phyloP scores from a whole-genome alignment of 2,329 filamentous ascomycete genomes.

The Penicillium vulpinum region DNA sequence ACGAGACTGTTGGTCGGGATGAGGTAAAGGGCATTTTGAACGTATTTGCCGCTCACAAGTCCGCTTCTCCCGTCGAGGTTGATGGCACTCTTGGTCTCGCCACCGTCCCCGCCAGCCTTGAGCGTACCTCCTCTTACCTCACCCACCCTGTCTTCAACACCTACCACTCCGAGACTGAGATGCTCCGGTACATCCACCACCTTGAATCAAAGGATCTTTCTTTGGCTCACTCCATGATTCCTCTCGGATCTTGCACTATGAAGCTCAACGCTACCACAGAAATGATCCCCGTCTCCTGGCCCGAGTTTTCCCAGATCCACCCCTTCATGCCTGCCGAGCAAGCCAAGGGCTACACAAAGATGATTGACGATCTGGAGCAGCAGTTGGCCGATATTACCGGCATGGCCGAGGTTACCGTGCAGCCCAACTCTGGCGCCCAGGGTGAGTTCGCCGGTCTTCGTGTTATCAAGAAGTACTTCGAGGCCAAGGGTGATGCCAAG shows the following conservation, averaged over 20 bases:
- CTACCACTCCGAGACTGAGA: constrained; percentile 91
- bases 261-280: constrained; percentile 93
- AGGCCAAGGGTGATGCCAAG: constrained; percentile 62
- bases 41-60: constrained; percentile 52
- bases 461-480: constrained; percentile 81
- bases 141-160: constrained; percentile 94
- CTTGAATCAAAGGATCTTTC: constrained; percentile 93
- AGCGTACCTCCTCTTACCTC: constrained; percentile 72
- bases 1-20: constrained; percentile 66
- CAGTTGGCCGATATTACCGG: constrained; percentile 83
- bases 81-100: constrained; percentile 41
- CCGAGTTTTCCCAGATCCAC: constrained; percentile 75
- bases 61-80: constrained; percentile 34
- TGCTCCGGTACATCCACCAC: constrained; percentile 90
- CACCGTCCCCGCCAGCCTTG: constrained; percentile 56
- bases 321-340: constrained; percentile 70
- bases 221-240: constrained; percentile 95
- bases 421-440: constrained; percentile 94
- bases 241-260: constrained; percentile 96
- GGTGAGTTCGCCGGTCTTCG: constrained; percentile 91
- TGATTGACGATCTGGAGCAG: constrained; percentile 71
- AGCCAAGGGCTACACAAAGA: constrained; percentile 65
- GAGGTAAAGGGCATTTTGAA: constrained; percentile 60
- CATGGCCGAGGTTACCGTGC: constrained; percentile 84
- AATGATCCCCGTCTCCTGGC: constrained; percentile 82